Evolutionary conservation across 1,284 basidiomycete species (phyloP), one percentile per base, ranked within the genome.

Genomic region (Papiliotrema laurentii): DNA sequence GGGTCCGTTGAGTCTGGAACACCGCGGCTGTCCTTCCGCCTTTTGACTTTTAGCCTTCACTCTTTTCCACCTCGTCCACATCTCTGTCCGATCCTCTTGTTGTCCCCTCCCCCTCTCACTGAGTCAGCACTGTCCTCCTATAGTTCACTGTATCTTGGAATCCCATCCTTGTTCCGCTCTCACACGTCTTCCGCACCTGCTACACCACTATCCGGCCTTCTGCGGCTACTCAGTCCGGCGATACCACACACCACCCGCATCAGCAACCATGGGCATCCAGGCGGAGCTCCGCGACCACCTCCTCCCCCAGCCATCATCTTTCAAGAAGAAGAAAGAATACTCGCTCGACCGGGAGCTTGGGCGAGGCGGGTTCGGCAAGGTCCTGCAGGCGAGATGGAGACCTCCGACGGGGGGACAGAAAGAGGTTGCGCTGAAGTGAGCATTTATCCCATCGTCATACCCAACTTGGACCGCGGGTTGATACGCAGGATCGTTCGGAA

Each of bases 361-460:
- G 5, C 79, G 79, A 36, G 89, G 89, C 3, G 84, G 86, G 0
- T 93, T 92, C 71, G 89, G 89, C 33, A 87, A 88, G 69, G 89
- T 93, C 43, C 78, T 89, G 2, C 63, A 68, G 24, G 77, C 77
- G 5, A 68, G 77, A 78, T 93, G 76, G 76, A 81, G 68, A n/a
- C 68, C 71, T 3, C 49, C 59, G 1, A 61, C 57, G 3, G 61
- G 62, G 4, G 62, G 80, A 47, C 79, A 75, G 41, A 81, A 85
- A 61, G 85, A 89, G 4, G 89, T 93, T 2, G 90, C 90, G 16
- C 74, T 92, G 45, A 74, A 75, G 69, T 73, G 58, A 58, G 65
- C 64, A 2, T 2, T 27, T 19, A 22, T 33, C 19, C 26, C 36
- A 25, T n/a, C 22, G 21, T 25, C 18, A n/a, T 24, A 16, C 24